Percentiles rank a stretch among this genome's conserved stretches.
Evolutionary conservation across 2,329 filamentous ascomycete species (phyloP).

Genomic region (Penicillium sp.): DNA sequence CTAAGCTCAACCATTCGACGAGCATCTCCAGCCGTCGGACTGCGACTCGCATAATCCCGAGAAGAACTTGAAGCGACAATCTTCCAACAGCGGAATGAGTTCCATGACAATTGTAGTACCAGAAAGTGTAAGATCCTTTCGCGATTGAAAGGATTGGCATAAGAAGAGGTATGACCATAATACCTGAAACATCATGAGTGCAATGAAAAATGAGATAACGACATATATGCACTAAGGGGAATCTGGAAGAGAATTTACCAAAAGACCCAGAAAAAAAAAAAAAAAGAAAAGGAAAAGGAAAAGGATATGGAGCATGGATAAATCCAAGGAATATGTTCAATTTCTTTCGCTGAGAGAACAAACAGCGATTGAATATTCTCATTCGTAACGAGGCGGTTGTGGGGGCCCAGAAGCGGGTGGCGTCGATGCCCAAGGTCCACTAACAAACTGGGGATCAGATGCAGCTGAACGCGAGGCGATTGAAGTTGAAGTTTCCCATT

Average conservation of each 20-base stretch:
- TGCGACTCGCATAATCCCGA: too few relatives aligned
- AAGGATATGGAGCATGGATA: neutral
- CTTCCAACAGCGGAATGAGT: too few relatives aligned
- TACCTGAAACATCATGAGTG: too few relatives aligned
- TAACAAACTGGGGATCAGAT: slow-evolving; percentile 36
- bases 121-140: too few relatives aligned
- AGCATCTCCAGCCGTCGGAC: too few relatives aligned
- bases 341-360: neutral
- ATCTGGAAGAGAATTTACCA: neutral
- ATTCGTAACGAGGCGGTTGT: slow-evolving; percentile 2
- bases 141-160: too few relatives aligned
- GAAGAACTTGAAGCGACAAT: too few relatives aligned
- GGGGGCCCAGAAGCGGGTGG: slow-evolving; percentile 13
- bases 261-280: neutral
- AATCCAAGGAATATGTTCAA: neutral
- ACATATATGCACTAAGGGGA: neutral
- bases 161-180: too few relatives aligned
- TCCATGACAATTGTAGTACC: too few relatives aligned
- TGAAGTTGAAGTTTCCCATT: neutral
- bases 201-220: neutral
- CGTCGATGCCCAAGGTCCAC: slow-evolving; percentile 32
- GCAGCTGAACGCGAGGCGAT: slow-evolving; percentile 8
- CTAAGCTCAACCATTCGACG: too few relatives aligned
- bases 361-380: neutral
- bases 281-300: too few relatives aligned